A percentile compares a stretch with the other conserved stretches of the same genome.
Evolutionary conservation across 2,329 filamentous ascomycete species (phyloP).

Genomic region (Polytolypa hystricis): DNA sequence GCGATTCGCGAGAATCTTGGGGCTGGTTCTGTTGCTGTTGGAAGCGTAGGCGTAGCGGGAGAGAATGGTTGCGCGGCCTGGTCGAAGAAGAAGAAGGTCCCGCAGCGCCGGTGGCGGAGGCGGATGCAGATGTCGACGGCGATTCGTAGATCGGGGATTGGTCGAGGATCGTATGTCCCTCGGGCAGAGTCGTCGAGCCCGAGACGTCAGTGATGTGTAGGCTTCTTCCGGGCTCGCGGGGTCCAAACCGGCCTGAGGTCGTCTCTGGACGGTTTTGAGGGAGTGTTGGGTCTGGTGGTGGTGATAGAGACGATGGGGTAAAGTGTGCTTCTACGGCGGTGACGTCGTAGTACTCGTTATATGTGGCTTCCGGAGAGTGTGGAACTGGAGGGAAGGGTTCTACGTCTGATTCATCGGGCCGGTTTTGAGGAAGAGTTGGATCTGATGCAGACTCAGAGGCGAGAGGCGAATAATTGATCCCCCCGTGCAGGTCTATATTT

Average conservation of each 20-base stretch:
- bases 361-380: slow-evolving; percentile 5
- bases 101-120: slow-evolving; percentile 21
- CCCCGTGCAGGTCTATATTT: slow-evolving; percentile 14
- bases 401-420: slow-evolving; percentile 9
- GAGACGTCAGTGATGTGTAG: slow-evolving; percentile 9
- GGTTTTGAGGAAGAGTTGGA: slow-evolving; percentile 13
- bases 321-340: neutral
- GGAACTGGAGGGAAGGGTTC: slow-evolving; percentile 10
- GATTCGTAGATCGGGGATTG: slow-evolving; percentile 12
- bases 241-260: slow-evolving; percentile 12
- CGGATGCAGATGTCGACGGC: slow-evolving; percentile 9
- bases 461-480: neutral
- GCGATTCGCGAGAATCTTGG: slow-evolving; percentile 19
- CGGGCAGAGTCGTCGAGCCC: slow-evolving; percentile 4
- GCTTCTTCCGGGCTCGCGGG: slow-evolving; percentile 11
- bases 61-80: slow-evolving; percentile 15
- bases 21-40: slow-evolving; percentile 23
- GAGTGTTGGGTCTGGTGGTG: slow-evolving; percentile 32
- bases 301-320: too few relatives aligned
- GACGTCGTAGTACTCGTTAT: slow-evolving; percentile 1
- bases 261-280: slow-evolving; percentile 36
- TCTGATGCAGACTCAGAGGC: slow-evolving; percentile 2
- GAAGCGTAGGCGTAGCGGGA: slow-evolving; percentile 27
- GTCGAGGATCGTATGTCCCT: slow-evolving; percentile 5
- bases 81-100: slow-evolving; percentile 12